phyloP scores from a whole-genome alignment of 1,139 yeast species.

The Williopsis jadinii region DNA sequence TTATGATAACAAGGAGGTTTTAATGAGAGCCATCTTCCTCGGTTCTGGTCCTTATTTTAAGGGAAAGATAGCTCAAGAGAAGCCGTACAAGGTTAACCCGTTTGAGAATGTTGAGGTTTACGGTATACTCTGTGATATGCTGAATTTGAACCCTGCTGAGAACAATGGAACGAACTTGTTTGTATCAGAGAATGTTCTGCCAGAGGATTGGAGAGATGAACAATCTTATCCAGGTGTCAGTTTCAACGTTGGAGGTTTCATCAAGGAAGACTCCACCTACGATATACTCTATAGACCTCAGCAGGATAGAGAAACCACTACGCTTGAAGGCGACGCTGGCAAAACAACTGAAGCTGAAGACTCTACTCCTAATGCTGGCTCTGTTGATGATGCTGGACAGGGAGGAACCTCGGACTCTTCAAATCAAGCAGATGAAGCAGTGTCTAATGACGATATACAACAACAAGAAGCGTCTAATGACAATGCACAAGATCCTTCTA shows the following conservation, averaged over 20 bases:
- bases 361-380: neutral
- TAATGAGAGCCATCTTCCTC: slow-evolving; percentile 79
- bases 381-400: neutral
- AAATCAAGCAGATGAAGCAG: neutral
- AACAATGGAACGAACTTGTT: slow-evolving; percentile 46
- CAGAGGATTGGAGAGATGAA: slow-evolving; percentile 48
- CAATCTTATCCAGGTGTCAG: slow-evolving; percentile 51
- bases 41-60: slow-evolving; percentile 78
- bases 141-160: slow-evolving; percentile 47
- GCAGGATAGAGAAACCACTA: slow-evolving; percentile 9
- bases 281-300: slow-evolving; percentile 27
- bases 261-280: slow-evolving; percentile 44
- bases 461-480: too few relatives aligned
- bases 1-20: slow-evolving; percentile 63
- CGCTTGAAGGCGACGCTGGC: slow-evolving; percentile 4
- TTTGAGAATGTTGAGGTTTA: slow-evolving; percentile 70
- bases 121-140: slow-evolving; percentile 63
- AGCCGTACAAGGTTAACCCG: slow-evolving; percentile 42
- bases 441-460: too few relatives aligned
- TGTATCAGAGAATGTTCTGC: slow-evolving; percentile 29
- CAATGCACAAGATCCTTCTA: neutral
- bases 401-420: slow-evolving; percentile 3
- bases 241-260: slow-evolving; percentile 38
- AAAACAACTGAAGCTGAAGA: slow-evolving; percentile 1
- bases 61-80: slow-evolving; percentile 11